phyloP scores from a whole-genome alignment of 2,329 filamentous ascomycete genomes.

The Diaporthe citriasiana region DNA sequence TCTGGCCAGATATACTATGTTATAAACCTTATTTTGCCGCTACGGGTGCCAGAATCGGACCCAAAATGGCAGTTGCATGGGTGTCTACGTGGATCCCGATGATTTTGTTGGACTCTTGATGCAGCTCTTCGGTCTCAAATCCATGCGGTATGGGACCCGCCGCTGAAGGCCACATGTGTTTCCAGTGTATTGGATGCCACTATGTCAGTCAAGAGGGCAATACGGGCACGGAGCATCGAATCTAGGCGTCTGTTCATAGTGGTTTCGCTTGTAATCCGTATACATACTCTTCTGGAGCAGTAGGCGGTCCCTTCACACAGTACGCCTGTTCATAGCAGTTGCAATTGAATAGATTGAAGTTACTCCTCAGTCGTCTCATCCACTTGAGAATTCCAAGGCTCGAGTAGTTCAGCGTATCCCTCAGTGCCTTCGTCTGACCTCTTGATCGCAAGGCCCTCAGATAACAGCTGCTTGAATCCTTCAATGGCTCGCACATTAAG shows the following conservation, averaged over 20 bases:
- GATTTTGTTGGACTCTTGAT: not conserved
- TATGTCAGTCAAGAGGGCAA: not conserved
- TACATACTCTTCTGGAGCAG: no score
- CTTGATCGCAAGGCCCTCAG: conserved; percentile 4
- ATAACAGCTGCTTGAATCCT: conserved; percentile 29
- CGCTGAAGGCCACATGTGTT: not conserved
- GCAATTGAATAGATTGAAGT: no score
- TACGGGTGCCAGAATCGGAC: not conserved
- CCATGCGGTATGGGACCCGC: not conserved
- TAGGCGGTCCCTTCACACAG: no score
- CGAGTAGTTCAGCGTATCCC: conserved; percentile 38
- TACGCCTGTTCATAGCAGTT: no score
- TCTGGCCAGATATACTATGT: no score
- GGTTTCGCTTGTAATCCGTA: no score
- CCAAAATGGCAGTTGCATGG: not conserved
- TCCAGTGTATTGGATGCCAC: not conserved
- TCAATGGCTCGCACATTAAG: conserved; percentile 41
- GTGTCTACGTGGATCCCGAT: not conserved
- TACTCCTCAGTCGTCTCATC: no score
- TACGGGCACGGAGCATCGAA: not conserved
- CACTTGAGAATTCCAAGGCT: no score
- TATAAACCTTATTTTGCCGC: no score
- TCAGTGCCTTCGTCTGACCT: conserved; percentile 43
- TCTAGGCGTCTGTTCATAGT: not conserved
- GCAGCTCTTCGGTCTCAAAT: not conserved